These are phyloP conservation scores for Parathielavia hyrcaniae DNA, from an alignment of 495 filamentous ascomycete species.

Conservation along the genomic window DNA sequence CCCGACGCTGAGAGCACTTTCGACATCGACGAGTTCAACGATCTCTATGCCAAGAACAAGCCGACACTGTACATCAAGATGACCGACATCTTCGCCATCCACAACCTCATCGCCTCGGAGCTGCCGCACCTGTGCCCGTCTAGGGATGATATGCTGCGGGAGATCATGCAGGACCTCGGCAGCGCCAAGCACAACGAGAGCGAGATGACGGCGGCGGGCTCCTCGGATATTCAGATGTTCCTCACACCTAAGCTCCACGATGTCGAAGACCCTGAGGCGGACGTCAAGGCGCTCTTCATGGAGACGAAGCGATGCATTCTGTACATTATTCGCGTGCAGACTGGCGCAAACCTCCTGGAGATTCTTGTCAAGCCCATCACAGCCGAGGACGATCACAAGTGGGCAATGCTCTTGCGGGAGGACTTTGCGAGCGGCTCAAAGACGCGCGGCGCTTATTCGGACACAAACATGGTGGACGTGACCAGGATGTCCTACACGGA, in stretches of 20 bases:
- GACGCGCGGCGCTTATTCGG: constrained; percentile 80
- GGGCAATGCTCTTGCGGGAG: constrained; percentile 75
- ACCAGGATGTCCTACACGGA: constrained; percentile 85
- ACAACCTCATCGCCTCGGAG: constrained; percentile 77
- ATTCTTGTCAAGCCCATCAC: constrained; percentile 88
- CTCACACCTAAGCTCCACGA: constrained; percentile 88
- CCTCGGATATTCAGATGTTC: constrained; percentile 85
- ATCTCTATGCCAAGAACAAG: constrained; percentile 90
- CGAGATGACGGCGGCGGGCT: constrained; percentile 79
- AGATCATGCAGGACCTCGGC: constrained; percentile 86
- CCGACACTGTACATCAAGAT: constrained; percentile 98
- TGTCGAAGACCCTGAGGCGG: constrained; percentile 85
- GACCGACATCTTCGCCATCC: constrained; percentile 93
- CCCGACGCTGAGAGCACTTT: constrained; percentile 83
- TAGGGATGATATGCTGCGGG: constrained; percentile 81
- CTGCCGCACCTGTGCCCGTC: constrained; percentile 66
- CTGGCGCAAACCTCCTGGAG: constrained; percentile 84
- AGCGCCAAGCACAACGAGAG: constrained; percentile 93
- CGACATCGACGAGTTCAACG: constrained; percentile 97
- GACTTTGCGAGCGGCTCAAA: constrained; percentile 65
- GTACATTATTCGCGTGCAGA: constrained; percentile 96
- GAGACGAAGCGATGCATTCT: constrained; percentile 96
- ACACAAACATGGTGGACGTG: constrained; percentile 82
- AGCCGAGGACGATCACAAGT: constrained; percentile 81
- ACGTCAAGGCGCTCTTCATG: constrained; percentile 88